phyloP scores from a whole-genome alignment of 1,139 yeast genomes.

The Candida sp. region DNA sequence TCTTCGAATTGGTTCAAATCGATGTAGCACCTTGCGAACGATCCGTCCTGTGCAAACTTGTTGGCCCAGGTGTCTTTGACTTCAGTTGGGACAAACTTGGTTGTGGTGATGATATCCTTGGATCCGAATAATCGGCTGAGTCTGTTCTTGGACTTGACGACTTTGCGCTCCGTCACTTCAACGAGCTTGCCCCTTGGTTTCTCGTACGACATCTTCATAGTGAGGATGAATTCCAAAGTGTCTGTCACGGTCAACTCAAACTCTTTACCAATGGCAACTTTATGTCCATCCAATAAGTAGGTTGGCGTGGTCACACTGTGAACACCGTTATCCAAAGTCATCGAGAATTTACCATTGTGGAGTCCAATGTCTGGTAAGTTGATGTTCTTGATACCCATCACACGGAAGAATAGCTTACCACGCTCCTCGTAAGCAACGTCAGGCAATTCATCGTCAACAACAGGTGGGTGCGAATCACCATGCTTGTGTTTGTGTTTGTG shows the following conservation, averaged over 20 bases:
- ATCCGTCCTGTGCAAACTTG: constrained; percentile 81
- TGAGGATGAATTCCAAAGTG: constrained; percentile 69
- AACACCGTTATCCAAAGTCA: constrained; percentile 87
- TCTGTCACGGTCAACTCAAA: constrained; percentile 80
- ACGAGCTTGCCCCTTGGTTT: constrained; percentile 58
- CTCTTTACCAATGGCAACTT: constrained; percentile 69
- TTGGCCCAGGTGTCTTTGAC: constrained; percentile 58
- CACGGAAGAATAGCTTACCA: constrained; percentile 75
- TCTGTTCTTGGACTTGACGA: constrained; percentile 49
- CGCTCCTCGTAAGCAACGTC: constrained; percentile 43
- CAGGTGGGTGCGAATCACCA: constrained; percentile 2
- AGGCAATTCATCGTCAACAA: constrained; percentile 13
- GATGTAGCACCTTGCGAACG: constrained; percentile 80
- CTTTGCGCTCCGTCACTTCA: constrained; percentile 60
- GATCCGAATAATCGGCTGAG: constrained; percentile 53
- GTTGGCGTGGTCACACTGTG: constrained; percentile 84
- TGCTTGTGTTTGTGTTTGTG: constrained; percentile 11
- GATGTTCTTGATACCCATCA: constrained; percentile 62
- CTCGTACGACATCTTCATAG: constrained; percentile 68
- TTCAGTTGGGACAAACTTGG: constrained; percentile 56
- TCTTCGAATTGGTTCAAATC: constrained; percentile 63
- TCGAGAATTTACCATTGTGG: constrained; percentile 66
- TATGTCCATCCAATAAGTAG: constrained; percentile 45
- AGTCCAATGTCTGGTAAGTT: constrained; percentile 57
- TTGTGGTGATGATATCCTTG: constrained; percentile 54